Evolutionary conservation across 495 filamentous ascomycete genomes (phyloP).

Genomic region (Evernia prunastri): DNA sequence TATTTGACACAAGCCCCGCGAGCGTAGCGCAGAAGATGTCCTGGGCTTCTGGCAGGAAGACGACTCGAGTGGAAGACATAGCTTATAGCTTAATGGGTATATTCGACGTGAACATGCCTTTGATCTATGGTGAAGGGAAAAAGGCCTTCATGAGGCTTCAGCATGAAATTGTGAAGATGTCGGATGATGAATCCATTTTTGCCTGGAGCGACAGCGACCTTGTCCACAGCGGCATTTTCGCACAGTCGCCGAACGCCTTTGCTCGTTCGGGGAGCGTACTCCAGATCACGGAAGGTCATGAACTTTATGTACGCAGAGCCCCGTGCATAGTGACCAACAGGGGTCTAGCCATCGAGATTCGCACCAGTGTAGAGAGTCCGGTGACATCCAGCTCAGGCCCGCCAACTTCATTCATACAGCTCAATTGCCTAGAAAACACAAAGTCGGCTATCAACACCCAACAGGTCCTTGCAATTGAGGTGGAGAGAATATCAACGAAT

Average conservation of each 20-base stretch:
- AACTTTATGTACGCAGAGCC: too few relatives aligned
- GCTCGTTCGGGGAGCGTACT: not conserved
- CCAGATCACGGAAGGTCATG: too few relatives aligned
- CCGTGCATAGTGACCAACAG: too few relatives aligned
- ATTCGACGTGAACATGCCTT: slow-evolving; percentile 30
- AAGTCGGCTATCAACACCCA: too few relatives aligned
- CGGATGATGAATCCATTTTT: slow-evolving; percentile 27
- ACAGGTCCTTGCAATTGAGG: too few relatives aligned
- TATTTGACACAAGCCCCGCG: not conserved
- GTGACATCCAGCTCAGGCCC: too few relatives aligned
- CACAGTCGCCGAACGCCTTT: not conserved
- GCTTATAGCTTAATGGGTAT: slow-evolving; percentile 31
- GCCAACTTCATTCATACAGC: too few relatives aligned
- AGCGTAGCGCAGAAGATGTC: slow-evolving; percentile 27
- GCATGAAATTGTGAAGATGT: slow-evolving; percentile 26
- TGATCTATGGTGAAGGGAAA: slow-evolving; percentile 29
- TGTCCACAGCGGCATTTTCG: not conserved
- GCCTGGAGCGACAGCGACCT: slow-evolving; percentile 12
- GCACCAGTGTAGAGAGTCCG: too few relatives aligned
- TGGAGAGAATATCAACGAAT: too few relatives aligned
- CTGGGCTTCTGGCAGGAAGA: slow-evolving; percentile 27
- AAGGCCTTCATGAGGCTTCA: slow-evolving; percentile 28
- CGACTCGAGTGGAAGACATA: slow-evolving; percentile 26
- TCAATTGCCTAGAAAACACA: too few relatives aligned
- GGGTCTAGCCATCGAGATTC: too few relatives aligned